Percentiles rank a stretch among this genome's conserved stretches.
Conservation (phyloP, 805 yeast genomes). For the Lachancea sp. region DNA sequence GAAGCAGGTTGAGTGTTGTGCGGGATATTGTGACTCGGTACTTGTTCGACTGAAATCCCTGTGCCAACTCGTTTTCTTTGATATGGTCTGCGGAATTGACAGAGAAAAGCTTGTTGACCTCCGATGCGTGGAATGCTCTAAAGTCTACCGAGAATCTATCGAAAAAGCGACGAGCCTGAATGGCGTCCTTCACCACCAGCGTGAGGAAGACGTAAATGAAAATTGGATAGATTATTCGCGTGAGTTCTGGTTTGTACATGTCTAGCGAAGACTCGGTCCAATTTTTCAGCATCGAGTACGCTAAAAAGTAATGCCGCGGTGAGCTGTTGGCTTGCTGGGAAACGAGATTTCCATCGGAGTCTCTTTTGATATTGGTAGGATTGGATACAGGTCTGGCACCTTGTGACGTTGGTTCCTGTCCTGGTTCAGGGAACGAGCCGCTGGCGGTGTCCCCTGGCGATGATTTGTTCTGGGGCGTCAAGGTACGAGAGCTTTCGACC, state of each 20-base stretch:
- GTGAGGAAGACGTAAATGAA: slow-evolving; percentile 85
- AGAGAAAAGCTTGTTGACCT: slow-evolving; percentile 63
- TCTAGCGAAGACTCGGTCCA: slow-evolving; percentile 93
- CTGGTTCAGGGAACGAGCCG: slow-evolving; percentile 29
- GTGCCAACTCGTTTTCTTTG: slow-evolving; percentile 74
- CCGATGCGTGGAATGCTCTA: slow-evolving; percentile 67
- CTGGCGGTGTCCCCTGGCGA: slow-evolving; percentile 44
- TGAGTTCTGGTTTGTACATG: slow-evolving; percentile 81
- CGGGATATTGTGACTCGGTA: slow-evolving; percentile 72
- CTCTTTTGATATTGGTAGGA: slow-evolving; percentile 29
- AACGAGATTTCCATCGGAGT: slow-evolving; percentile 24
- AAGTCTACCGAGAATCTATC: slow-evolving; percentile 72
- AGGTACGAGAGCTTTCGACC: slow-evolving; percentile 67
- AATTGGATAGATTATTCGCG: slow-evolving; percentile 81
- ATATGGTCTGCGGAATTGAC: slow-evolving; percentile 76
- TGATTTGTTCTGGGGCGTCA: slow-evolving; percentile 43
- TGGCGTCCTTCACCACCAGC: slow-evolving; percentile 56
- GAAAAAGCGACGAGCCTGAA: slow-evolving; percentile 67
- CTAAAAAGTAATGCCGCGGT: slow-evolving; percentile 70
- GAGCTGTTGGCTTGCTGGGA: slow-evolving; percentile 22
- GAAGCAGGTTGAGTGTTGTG: slow-evolving; percentile 74
- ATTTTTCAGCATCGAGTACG: slow-evolving; percentile 69
- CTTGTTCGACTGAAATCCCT: slow-evolving; percentile 63
- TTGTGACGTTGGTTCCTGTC: slow-evolving; percentile 12
- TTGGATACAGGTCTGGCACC: slow-evolving; percentile 33